Conservation (phyloP, 164 flowering plant species). For the Buxus sempervirens region DNA sequence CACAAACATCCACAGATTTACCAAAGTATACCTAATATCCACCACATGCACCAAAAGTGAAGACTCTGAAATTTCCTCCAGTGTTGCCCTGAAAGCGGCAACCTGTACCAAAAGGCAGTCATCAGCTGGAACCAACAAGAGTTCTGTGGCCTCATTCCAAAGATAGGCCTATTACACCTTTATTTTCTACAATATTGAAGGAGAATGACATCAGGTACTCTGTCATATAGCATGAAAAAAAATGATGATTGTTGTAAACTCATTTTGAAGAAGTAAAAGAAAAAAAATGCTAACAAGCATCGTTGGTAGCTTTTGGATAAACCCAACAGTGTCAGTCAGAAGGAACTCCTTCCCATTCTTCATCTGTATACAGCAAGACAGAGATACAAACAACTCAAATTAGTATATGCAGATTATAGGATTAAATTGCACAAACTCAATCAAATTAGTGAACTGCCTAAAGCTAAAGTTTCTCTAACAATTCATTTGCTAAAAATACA, state of each 20-base stretch:
- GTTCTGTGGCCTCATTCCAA: background rate
- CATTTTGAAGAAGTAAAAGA: background rate
- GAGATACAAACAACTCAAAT: constrained; percentile 15
- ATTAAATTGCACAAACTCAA: background rate
- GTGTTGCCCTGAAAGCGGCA: constrained; percentile 95
- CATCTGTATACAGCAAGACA: constrained; percentile 43
- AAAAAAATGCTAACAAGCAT: constrained; percentile 61
- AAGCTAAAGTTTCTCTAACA: background rate
- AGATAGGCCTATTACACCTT: background rate
- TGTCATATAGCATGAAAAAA: background rate
- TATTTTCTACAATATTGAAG: background rate
- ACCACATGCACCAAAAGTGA: constrained; percentile 95
- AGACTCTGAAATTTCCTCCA: constrained; percentile 94
- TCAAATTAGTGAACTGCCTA: background rate
- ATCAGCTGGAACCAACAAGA: background rate
- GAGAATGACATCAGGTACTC: background rate
- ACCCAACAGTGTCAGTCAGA: constrained; percentile 95
- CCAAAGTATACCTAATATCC: constrained; percentile 69
- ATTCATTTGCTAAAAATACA: background rate
- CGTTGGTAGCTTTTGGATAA: constrained; percentile 94
- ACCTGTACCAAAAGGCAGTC: constrained; percentile 41
- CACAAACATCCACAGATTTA: background rate
- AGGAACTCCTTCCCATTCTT: constrained; percentile 89
- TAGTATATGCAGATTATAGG: background rate
- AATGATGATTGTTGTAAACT: background rate